These are phyloP conservation scores for Acidiella bohemica DNA, from an alignment of 495 filamentous ascomycete species.

Conservation along the genomic window DNA sequence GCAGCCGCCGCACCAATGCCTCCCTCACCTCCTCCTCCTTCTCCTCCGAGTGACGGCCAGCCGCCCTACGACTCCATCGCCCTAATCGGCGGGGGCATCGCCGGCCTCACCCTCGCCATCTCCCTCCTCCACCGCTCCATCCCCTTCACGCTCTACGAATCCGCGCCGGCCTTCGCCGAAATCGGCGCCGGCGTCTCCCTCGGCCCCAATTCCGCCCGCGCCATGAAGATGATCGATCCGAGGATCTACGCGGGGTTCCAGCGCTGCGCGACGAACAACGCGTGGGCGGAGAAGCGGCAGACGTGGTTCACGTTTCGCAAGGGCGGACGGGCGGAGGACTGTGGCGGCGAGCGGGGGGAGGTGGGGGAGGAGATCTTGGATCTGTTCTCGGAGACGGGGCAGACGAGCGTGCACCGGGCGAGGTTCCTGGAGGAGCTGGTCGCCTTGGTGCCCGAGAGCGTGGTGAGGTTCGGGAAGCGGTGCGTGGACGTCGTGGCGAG, in stretches of 20 bases:
- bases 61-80: too few relatives aligned
- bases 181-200: conserved; percentile 53
- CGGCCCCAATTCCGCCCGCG: conserved; percentile 43
- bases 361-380: conserved; percentile 25
- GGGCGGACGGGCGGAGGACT: too few relatives aligned
- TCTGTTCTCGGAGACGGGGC: conserved; percentile 19
- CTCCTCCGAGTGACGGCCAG: too few relatives aligned
- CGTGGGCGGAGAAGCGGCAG: conserved; percentile 10
- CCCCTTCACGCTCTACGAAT: neutral
- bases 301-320: conserved; percentile 23
- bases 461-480: conserved; percentile 31
- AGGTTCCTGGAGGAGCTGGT: conserved; percentile 48
- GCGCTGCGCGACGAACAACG: conserved; percentile 25
- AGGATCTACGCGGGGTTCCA: conserved; percentile 33
- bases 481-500: conserved; percentile 23
- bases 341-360: conserved; percentile 13
- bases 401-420: conserved; percentile 39
- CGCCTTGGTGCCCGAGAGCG: conserved; percentile 36
- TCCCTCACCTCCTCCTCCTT: too few relatives aligned
- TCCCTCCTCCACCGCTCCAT: too few relatives aligned
- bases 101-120: too few relatives aligned
- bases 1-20: too few relatives aligned
- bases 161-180: conserved; percentile 25
- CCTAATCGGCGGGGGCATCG: too few relatives aligned
- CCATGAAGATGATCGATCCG: conserved; percentile 41